A percentile compares a stretch with the other conserved stretches of the same genome.
phyloP scores from a whole-genome alignment of 768 basidiomycete genomes.

The Suillus decipiens region DNA sequence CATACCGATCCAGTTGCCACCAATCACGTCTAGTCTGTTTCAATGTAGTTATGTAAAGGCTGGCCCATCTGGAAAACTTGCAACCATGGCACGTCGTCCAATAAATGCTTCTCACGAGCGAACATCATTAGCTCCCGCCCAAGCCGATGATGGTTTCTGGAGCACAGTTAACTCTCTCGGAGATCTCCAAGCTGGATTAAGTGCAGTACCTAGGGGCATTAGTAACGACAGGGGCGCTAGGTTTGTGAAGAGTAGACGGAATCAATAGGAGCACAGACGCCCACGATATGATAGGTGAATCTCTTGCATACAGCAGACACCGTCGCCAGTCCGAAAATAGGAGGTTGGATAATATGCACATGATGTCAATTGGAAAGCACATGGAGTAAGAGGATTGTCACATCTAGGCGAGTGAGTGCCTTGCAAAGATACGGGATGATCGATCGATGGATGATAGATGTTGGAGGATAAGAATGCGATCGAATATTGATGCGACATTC shows the following conservation, averaged over 20 bases:
- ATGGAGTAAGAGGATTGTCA: not conserved
- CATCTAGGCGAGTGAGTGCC: not conserved
- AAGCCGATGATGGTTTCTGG: not conserved
- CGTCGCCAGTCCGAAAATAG: not conserved
- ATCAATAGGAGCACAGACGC: not conserved
- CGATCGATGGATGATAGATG: not conserved
- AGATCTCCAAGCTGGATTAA: conserved; percentile 1
- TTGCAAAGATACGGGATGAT: not conserved
- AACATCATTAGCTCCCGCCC: not conserved
- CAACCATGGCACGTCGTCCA: not conserved
- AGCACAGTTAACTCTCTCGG: not conserved
- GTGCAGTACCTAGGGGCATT: not conserved
- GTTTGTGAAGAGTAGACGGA: not conserved
- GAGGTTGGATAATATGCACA: not conserved
- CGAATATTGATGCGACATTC: not conserved
- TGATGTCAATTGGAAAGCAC: not conserved
- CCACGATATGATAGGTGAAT: not conserved
- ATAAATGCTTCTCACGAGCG: not conserved
- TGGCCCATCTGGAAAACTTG: not conserved
- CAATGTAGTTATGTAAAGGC: not conserved
- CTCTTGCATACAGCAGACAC: not conserved
- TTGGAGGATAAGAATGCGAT: not conserved
- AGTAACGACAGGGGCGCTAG: not conserved
- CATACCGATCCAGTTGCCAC: not conserved
- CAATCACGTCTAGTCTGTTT: not conserved